Percentiles rank a stretch among this genome's conserved stretches.
phyloP scores from a whole-genome alignment of 768 basidiomycete genomes.

The Panellus pusillus region DNA sequence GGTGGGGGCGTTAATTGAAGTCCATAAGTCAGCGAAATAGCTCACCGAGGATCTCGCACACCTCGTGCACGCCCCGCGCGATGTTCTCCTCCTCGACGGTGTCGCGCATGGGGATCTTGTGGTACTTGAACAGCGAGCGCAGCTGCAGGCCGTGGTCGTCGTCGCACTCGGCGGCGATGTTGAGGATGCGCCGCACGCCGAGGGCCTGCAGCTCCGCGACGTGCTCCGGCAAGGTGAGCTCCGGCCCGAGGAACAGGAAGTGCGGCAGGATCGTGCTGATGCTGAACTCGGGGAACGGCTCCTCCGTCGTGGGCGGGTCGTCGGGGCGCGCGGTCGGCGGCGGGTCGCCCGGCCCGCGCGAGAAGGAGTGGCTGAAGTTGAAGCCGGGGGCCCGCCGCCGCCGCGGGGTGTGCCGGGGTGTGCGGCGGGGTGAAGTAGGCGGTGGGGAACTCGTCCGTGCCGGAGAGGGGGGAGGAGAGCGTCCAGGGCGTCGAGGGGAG shows the following conservation, averaged over 20 bases:
- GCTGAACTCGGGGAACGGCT: conserved; percentile 65
- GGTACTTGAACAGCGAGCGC: conserved; percentile 72
- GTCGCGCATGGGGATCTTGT: conserved; percentile 90
- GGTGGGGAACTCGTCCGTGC: conserved; percentile 41
- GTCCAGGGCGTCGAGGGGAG: conserved; percentile 50
- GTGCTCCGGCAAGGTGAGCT: conserved; percentile 73
- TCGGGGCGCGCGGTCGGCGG: conserved; percentile 32
- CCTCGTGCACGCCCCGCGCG: conserved; percentile 74
- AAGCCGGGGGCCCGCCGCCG: conserved; percentile 45
- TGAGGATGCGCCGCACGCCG: conserved; percentile 86
- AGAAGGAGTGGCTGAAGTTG: conserved; percentile 36
- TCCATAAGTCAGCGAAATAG: background rate
- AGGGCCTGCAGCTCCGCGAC: conserved; percentile 69
- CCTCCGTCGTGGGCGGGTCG: conserved; percentile 60
- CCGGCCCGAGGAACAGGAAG: conserved; percentile 91
- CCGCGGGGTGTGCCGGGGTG: conserved; percentile 54
- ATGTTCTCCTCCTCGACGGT: conserved; percentile 94
- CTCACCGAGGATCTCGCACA: conserved; percentile 76
- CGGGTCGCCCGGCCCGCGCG: conserved; percentile 8
- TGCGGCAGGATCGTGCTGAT: conserved; percentile 90
- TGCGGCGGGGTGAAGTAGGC: conserved; percentile 56
- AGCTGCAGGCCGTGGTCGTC: conserved; percentile 74
- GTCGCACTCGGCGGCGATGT: conserved; percentile 90
- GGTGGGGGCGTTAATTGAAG: background rate
- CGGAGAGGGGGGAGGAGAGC: conserved; percentile 35